These are phyloP conservation scores for Hypoxylon rubiginosum DNA, from an alignment of 2,329 filamentous ascomycete genomes.

Conservation along the genomic window DNA sequence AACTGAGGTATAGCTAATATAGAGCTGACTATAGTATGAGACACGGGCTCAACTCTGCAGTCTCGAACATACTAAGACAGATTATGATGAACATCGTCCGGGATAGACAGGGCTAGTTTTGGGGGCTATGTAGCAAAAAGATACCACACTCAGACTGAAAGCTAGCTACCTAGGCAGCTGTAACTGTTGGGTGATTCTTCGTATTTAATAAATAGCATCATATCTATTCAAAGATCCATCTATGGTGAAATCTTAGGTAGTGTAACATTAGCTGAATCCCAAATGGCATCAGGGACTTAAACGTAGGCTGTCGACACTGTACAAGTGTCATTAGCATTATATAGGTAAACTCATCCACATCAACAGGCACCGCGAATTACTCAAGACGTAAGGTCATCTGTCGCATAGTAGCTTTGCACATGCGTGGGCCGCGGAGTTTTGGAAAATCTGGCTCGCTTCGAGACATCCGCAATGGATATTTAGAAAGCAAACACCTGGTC, in stretches of 20 bases:
- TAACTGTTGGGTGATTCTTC: not conserved
- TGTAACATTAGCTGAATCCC: slow-evolving; percentile 7
- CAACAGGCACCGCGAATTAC: not conserved
- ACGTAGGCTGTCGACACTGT: not conserved
- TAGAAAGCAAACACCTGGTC: slow-evolving; percentile 99
- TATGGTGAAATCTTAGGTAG: slow-evolving; percentile 3
- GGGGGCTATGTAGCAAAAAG: not conserved
- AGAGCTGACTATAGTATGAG: not conserved
- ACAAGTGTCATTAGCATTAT: not conserved
- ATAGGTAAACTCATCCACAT: not conserved
- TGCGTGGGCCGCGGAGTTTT: slow-evolving; percentile 1
- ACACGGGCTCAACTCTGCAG: not conserved
- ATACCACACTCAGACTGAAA: not conserved
- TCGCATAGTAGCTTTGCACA: not conserved
- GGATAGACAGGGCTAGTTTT: not conserved
- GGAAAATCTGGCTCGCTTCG: not conserved
- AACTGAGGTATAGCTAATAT: not conserved
- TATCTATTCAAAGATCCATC: slow-evolving; percentile 12
- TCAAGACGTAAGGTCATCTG: not conserved
- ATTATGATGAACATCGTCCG: not conserved
- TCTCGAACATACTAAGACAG: not conserved
- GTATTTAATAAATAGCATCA: not conserved
- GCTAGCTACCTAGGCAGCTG: not conserved
- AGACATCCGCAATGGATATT: slow-evolving; percentile 19
- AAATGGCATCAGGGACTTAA: slow-evolving; percentile 5